Conservation (phyloP, 2,329 filamentous ascomycete species). For the Scedosporium aurantiacum region DNA sequence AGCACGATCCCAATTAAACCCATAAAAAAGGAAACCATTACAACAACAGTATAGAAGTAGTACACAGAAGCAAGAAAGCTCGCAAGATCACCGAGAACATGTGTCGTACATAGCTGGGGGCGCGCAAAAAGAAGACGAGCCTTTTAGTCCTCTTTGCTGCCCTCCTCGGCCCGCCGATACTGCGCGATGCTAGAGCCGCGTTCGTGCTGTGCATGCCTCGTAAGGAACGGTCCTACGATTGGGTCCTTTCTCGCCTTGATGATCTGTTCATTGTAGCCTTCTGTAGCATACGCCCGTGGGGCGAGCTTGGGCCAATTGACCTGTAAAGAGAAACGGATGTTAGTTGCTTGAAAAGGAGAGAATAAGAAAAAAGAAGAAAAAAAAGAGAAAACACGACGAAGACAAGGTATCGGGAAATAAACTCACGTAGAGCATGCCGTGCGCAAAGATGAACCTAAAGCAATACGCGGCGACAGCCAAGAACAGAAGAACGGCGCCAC, state of each 20-base stretch:
- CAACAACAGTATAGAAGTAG: neutral
- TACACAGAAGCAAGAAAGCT: neutral
- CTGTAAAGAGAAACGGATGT: conserved; percentile 31
- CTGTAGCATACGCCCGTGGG: conserved; percentile 72
- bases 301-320: conserved; percentile 98
- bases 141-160: conserved; percentile 95
- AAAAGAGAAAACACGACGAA: conserved; percentile 3
- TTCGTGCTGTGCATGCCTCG: conserved; percentile 48
- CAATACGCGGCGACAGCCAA: conserved; percentile 58
- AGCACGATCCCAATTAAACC: no score
- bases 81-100: neutral
- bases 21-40: neutral
- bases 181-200: conserved; percentile 73
- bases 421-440: conserved; percentile 92
- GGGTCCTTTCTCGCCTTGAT: conserved; percentile 71
- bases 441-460: conserved; percentile 63
- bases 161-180: conserved; percentile 82
- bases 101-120: neutral
- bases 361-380: neutral
- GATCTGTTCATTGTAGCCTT: conserved; percentile 82
- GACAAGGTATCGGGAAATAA: neutral
- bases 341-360: conserved; percentile 9
- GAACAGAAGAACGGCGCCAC: conserved; percentile 75
- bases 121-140: neutral
- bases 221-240: conserved; percentile 60